These are phyloP conservation scores for Dipodascus albidus DNA, from an alignment of 805 yeast species.

Conservation along the genomic window DNA sequence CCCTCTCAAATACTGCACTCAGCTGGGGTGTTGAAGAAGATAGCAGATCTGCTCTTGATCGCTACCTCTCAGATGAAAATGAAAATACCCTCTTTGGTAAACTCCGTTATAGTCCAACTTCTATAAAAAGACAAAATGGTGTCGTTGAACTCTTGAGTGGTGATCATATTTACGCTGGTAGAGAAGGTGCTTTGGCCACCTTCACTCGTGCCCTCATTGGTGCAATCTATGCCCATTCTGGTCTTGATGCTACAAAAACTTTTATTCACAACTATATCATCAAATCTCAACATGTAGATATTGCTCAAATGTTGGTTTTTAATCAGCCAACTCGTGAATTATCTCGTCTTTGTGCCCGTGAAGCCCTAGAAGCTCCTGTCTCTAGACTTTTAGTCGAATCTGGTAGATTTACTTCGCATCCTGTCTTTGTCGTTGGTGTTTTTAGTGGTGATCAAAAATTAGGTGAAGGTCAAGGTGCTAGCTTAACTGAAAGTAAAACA, in stretches of 20 bases:
- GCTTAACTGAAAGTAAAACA: constrained; percentile 81
- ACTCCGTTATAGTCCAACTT: constrained; percentile 11
- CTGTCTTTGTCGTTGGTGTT: constrained; percentile 85
- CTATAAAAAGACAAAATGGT: constrained; percentile 12
- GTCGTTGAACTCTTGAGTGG: constrained; percentile 31
- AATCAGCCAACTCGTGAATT: constrained; percentile 80
- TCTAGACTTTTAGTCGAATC: constrained; percentile 84
- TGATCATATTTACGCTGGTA: constrained; percentile 32
- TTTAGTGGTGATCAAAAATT: constrained; percentile 72
- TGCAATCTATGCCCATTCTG: constrained; percentile 66
- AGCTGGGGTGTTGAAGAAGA: constrained; percentile 88
- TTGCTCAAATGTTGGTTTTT: constrained; percentile 65
- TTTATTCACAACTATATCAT: constrained; percentile 69
- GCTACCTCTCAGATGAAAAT: constrained; percentile 58
- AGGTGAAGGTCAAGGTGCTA: constrained; percentile 92
- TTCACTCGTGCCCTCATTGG: constrained; percentile 78
- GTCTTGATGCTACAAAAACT: constrained; percentile 48
- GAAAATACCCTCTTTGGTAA: constrained; percentile 47
- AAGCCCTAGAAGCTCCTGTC: constrained; percentile 61
- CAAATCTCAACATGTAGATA: constrained; percentile 63
- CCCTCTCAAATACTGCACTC: constrained; percentile 56
- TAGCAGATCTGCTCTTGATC: constrained; percentile 45
- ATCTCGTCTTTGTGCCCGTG: constrained; percentile 62
- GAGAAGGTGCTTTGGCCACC: constrained; percentile 37
- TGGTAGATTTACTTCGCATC: constrained; percentile 75